Evolutionary conservation across 208 protist species (phyloP), one percentile per base, ranked within the genome.

Genomic region (Sergeia podlipaevii): DNA sequence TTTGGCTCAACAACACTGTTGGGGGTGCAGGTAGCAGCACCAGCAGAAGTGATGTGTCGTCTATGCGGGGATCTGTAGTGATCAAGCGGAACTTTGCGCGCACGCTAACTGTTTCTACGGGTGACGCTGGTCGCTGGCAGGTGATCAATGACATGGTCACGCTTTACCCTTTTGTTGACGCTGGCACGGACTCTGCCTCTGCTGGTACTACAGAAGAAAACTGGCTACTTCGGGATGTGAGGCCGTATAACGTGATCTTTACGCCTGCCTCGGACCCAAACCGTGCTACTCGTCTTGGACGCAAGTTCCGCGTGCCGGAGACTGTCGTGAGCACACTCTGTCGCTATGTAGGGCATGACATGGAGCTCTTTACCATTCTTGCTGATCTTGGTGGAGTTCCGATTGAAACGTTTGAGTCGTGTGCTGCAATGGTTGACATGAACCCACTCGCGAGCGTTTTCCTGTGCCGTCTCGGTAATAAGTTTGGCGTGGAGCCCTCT

Each of bases 71-170:
- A 32, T 58, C 52, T 30, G 46, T 80, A 37, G 60, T 82, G 10
- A 89, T 91, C 29, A 74, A 77, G 65, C 79, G 87, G 48, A 89
- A 87, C 71, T 89, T 94, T 59, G 54, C 79, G 10, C 81, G 85
- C 24, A 71, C 76, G 15, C 43, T 89, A 13, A 76, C 72, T 0
- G 70, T 93, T 2, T 21, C 52, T 4, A 65, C 68, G 28, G 54
- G 50, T 6, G 79, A n/a, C 52, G 57, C 57, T 55, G 70, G 76
- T 11, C 71, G 70, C 29, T 95, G 80, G 84, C 64, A 77, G 2
- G 53, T 95, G 3, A 61, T 75, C 32, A 95, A 95, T 47, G 88
- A 95, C 64, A 85, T 86, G 71, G 59, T 95, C 6, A 75, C 79
- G 13, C 65, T 95, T 23, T 80, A 77, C 52, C 81, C 81, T 4